phyloP scores from a whole-genome alignment of 495 filamentous ascomycete genomes.

The Podospora comata region DNA sequence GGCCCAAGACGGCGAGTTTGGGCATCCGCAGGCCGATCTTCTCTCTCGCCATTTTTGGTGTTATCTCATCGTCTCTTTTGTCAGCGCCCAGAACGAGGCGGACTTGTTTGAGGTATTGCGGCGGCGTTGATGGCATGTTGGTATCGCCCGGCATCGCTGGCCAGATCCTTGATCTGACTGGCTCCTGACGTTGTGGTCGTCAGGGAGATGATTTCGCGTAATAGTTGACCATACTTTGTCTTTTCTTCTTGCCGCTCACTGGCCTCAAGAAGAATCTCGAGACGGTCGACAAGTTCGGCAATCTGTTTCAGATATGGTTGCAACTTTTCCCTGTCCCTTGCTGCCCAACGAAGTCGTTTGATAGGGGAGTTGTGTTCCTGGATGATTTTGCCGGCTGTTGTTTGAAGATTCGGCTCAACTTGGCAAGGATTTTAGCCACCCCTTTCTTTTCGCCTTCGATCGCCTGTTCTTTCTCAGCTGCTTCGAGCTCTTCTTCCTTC shows the following conservation, averaged over 20 bases:
- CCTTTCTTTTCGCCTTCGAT: neutral
- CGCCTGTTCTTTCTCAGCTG: neutral
- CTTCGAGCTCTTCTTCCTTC: neutral
- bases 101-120: neutral
- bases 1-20: constrained; percentile 5
- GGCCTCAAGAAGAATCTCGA: neutral
- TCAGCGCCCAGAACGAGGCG: neutral
- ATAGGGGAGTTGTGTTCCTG: constrained; percentile 21
- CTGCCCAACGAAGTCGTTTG: constrained; percentile 31
- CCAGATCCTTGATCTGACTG: neutral
- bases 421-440: constrained; percentile 11
- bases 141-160: neutral
- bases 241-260: neutral
- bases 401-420: constrained; percentile 19
- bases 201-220: neutral
- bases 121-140: neutral
- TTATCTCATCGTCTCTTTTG: constrained; percentile 7
- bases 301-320: constrained; percentile 19
- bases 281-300: neutral
- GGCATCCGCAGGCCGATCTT: constrained; percentile 8
- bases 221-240: neutral
- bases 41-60: constrained; percentile 5
- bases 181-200: neutral
- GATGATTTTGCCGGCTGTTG: constrained; percentile 26
- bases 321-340: constrained; percentile 28